Conservation (phyloP, 495 filamentous ascomycete species). For the Corynascus novoguineensis region DNA sequence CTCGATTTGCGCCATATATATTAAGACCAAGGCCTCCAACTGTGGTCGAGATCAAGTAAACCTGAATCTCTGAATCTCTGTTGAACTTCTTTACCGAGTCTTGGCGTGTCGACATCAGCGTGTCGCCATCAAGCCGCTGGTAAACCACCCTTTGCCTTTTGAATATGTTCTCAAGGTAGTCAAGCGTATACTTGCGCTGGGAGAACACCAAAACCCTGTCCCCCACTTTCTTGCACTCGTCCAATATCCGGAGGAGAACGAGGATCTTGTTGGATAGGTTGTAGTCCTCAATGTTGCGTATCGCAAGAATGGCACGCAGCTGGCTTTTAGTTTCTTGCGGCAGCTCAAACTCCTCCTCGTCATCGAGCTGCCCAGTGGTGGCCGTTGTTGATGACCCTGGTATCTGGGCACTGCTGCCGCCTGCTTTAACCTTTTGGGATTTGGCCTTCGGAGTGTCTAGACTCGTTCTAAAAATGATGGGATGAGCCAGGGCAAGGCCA, state of each 20-base stretch:
- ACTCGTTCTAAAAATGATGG: conserved; percentile 54
- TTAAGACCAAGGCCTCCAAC: conserved; percentile 83
- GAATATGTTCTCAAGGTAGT: conserved; percentile 60
- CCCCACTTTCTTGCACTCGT: conserved; percentile 49
- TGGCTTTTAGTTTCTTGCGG: conserved; percentile 32
- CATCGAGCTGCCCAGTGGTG: not conserved
- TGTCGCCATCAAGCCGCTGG: conserved; percentile 61
- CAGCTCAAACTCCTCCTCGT: conserved; percentile 27
- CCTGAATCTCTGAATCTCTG: conserved; percentile 28
- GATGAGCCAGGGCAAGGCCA: conserved; percentile 70
- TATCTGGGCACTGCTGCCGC: not conserved
- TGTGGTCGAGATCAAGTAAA: conserved; percentile 77
- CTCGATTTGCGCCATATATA: conserved; percentile 76
- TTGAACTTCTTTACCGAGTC: conserved; percentile 63
- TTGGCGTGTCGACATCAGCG: conserved; percentile 51
- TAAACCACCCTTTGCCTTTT: conserved; percentile 38
- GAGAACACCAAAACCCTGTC: conserved; percentile 83
- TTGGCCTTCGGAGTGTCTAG: too few species aligned
- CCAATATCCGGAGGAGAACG: conserved; percentile 61
- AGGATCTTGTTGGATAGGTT: conserved; percentile 58
- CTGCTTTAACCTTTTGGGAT: conserved; percentile 21
- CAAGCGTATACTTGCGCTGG: conserved; percentile 60
- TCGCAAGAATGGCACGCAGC: conserved; percentile 26
- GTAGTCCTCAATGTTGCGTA: conserved; percentile 27
- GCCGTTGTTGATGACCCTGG: not conserved